phyloP scores from a whole-genome alignment of 2,329 filamentous ascomycete genomes.

The Trichoderma atroviride region DNA sequence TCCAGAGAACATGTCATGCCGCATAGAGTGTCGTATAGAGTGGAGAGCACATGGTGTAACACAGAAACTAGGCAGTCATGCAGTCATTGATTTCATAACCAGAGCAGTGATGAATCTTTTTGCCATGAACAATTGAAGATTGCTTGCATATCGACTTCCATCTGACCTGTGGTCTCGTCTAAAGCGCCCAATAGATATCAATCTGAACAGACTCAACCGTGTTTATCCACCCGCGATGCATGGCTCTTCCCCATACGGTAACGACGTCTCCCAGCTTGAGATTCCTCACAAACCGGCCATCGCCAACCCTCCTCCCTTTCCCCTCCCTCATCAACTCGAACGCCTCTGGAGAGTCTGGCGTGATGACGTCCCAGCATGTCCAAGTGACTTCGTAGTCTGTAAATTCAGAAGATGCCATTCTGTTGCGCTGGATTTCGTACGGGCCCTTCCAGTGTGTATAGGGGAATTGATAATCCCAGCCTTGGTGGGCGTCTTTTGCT shows the following conservation, averaged over 20 bases:
- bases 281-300: slow-evolving; percentile 58
- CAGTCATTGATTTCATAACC: not conserved
- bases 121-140: too few species aligned
- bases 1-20: not conserved
- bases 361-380: slow-evolving; percentile 53
- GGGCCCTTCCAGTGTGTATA: not conserved
- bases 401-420: slow-evolving; percentile 38
- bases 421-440: slow-evolving; percentile 54
- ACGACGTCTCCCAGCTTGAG: slow-evolving; percentile 62
- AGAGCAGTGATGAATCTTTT: too few species aligned
- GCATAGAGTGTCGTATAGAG: not conserved
- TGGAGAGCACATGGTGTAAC: not conserved
- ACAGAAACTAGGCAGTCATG: not conserved
- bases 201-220: slow-evolving; percentile 52
- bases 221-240: slow-evolving; percentile 59
- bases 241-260: slow-evolving; percentile 62
- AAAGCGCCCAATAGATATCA: slow-evolving; percentile 62
- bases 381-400: slow-evolving; percentile 55
- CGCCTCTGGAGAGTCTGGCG: slow-evolving; percentile 46
- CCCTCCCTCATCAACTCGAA: slow-evolving; percentile 46
- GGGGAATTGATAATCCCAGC: not conserved
- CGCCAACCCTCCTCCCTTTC: slow-evolving; percentile 52
- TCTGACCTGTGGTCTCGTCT: too few species aligned
- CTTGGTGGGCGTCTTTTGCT: not conserved
- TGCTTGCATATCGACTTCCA: too few species aligned